Conservation (phyloP, 345 rosid species). For the Aquilaria sinensis region DNA sequence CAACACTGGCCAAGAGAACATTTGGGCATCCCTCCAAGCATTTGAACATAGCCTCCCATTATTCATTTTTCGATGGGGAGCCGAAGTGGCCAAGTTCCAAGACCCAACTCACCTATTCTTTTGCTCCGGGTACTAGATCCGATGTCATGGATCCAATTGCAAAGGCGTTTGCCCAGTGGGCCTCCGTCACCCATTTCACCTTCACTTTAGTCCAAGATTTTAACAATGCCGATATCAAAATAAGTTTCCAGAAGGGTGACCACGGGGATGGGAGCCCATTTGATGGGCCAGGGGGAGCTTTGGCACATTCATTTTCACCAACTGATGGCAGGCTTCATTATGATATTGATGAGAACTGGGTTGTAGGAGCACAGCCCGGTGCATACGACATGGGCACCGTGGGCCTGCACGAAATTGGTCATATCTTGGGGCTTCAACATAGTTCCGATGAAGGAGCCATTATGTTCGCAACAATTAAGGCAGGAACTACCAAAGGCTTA, state of each 20-base stretch:
- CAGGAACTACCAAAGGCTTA: slow-evolving; percentile 1
- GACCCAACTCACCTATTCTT: neutral
- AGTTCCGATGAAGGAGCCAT: slow-evolving; percentile 1
- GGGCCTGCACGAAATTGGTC: slow-evolving; percentile 19
- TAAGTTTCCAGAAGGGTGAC: neutral
- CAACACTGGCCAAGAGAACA: neutral
- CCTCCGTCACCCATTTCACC: neutral
- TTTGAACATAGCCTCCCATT: neutral
- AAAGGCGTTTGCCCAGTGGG: neutral
- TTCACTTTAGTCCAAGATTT: neutral
- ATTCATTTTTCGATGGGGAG: neutral
- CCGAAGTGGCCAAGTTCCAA: neutral
- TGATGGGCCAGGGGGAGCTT: neutral
- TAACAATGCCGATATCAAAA: slow-evolving; percentile 3
- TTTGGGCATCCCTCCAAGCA: too few species aligned
- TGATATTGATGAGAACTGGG: slow-evolving; percentile 9
- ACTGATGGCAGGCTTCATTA: neutral
- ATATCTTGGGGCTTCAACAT: slow-evolving; percentile 15
- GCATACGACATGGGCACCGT: slow-evolving; percentile 5
- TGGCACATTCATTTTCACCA: slow-evolving; percentile 8
- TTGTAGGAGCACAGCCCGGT: neutral
- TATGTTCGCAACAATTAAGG: neutral
- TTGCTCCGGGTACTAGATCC: neutral
- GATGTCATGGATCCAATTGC: slow-evolving; percentile 1
- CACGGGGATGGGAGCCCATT: slow-evolving; percentile 5